Evolutionary conservation across 2,329 filamentous ascomycete genomes (phyloP), one percentile per base, ranked within the genome.

Genomic region (Penicillium sumatraense): DNA sequence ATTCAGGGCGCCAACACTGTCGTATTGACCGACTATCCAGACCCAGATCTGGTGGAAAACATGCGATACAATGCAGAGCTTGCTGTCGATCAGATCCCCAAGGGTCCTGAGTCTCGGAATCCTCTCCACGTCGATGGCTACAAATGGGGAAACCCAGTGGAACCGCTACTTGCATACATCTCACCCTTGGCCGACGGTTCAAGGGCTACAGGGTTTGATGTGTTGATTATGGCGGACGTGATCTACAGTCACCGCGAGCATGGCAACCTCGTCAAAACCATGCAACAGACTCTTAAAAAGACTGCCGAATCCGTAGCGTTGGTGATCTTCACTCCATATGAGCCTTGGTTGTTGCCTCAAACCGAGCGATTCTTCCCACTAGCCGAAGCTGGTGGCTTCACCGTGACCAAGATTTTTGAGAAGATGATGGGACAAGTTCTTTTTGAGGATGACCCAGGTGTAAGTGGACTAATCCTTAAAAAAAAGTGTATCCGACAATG

Each of bases 251-350:
- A 97, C 72, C 89, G 87, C 4, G 92, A 96, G 77, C 93, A 97
- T 69, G 79, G 76, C 2, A 91, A 90, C 67, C 80, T 97, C 57
- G 80, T 96, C 61, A 81, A 83, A 61, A 91, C 89, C 3, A 84
- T 97, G 57, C 79, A 83, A 66, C 71, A 83, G 68, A 90, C 89
- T 14, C 74, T 97, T 66, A 83, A 81, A 63, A 80, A 77, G 58
- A 73, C 77, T 3, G 65, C 72, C 3, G 78, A 78, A 2, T 85
- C 88, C 46, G 82, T 81, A 51, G 91, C 92, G 2, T 84, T 93
- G 65, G 92, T 97, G 7, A 96, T 97, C 73, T 98, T 97, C 78
- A 96, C 93, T 0, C 93, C 91, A 18, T 96, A 98, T 75, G 83
- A 95, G 59, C 93, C 93, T 1, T 97, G 93, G 93, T 79, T 97